Evolutionary conservation across 805 yeast genomes (phyloP).

Genomic region (Suhomyces xylopsoci): DNA sequence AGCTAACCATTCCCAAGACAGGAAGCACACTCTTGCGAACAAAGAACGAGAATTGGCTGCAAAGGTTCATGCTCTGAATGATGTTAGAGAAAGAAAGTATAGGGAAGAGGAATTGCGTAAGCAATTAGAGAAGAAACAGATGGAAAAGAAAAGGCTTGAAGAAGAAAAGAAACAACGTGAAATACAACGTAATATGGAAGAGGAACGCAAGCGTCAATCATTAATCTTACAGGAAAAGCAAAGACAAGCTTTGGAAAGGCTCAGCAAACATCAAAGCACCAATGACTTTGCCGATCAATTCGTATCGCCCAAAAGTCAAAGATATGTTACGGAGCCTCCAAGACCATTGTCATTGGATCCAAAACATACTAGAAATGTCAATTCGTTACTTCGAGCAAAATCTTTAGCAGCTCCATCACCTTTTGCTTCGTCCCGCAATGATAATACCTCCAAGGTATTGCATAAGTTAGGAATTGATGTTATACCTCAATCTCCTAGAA

Average conservation of each 20-base stretch:
- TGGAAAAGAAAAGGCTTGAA: conserved; percentile 7
- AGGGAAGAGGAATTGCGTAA: conserved; percentile 16
- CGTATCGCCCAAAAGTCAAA: conserved; percentile 5
- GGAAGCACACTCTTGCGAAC: conserved; percentile 6
- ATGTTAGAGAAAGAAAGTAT: conserved; percentile 11
- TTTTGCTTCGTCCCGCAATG: conserved; percentile 19
- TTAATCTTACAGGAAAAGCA: conserved; percentile 24
- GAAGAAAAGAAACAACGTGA: conserved; percentile 17
- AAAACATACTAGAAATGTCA: conserved; percentile 15
- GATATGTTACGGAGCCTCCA: conserved; percentile 27
- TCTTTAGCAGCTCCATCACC: conserved; percentile 30
- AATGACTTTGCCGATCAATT: conserved; percentile 15
- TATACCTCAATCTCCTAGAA: conserved; percentile 11
- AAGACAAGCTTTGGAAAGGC: conserved; percentile 26
- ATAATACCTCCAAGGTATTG: conserved; percentile 31
- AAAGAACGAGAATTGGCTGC: conserved; percentile 14
- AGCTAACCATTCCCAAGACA: not conserved
- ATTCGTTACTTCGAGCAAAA: conserved; percentile 35
- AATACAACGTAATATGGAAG: conserved; percentile 13
- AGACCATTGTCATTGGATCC: conserved; percentile 36
- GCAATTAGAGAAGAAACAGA: conserved; percentile 12
- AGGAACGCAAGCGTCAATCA: conserved; percentile 20
- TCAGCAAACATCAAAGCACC: conserved; percentile 15
- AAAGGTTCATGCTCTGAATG: conserved; percentile 10
- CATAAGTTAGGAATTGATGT: conserved; percentile 38